Evolutionary conservation across 2,329 filamentous ascomycete species (phyloP).

Genomic region (Penicillium corylophilum): DNA sequence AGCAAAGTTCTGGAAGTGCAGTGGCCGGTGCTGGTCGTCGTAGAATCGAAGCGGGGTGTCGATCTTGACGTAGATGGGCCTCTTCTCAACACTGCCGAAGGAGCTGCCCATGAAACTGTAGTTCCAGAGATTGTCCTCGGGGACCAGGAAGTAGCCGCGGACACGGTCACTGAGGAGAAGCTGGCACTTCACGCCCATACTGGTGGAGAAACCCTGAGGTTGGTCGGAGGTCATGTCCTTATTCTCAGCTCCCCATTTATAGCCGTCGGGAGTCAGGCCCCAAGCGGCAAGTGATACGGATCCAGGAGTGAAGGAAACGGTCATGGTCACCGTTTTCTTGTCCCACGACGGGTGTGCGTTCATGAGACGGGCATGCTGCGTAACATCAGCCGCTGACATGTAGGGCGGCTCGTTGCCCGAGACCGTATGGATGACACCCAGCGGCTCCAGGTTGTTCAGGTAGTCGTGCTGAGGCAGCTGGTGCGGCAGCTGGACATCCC

Average conservation of each 20-base stretch:
- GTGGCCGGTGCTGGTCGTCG: constrained; percentile 82
- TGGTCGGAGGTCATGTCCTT: constrained; percentile 89
- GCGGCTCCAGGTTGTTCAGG: constrained; percentile 78
- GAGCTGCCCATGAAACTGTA: constrained; percentile 96
- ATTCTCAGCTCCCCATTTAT: constrained; percentile 97
- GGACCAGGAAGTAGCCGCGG: constrained; percentile 92
- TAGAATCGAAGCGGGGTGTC: constrained; percentile 91
- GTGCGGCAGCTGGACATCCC: constrained; percentile 86
- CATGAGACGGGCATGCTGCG: constrained; percentile 87
- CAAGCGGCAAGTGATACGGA: constrained; percentile 93
- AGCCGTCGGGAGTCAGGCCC: constrained; percentile 86
- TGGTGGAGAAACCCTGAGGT: constrained; percentile 87
- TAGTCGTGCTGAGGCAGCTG: constrained; percentile 90
- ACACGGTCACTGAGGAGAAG: constrained; percentile 90
- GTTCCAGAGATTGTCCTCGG: constrained; percentile 89
- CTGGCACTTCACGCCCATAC: constrained; percentile 94
- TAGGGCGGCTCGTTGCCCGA: constrained; percentile 93
- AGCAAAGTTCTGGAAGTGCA: constrained; percentile 97
- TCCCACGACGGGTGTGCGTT: constrained; percentile 79
- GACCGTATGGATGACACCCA: constrained; percentile 93
- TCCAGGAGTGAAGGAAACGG: constrained; percentile 93
- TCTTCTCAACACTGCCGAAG: constrained; percentile 87
- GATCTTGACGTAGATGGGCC: constrained; percentile 84
- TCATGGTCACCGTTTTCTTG: constrained; percentile 89
- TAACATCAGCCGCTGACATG: constrained; percentile 94